phyloP scores from a whole-genome alignment of 345 rosid genomes.

The Clarkia xantiana region DNA sequence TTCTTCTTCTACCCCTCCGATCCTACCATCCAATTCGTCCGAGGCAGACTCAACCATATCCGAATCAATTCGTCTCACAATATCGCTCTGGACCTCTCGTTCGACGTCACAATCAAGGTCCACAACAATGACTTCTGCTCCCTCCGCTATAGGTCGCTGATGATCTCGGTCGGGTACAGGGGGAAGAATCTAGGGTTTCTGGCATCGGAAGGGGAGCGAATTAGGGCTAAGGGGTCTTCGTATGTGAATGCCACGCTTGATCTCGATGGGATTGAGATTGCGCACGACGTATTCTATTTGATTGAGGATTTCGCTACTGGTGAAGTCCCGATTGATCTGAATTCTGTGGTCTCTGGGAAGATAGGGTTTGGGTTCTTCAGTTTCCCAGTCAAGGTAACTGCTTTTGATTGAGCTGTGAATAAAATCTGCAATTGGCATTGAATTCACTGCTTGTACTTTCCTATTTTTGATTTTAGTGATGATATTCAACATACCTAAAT shows the following conservation, averaged over 20 bases:
- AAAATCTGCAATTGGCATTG: neutral
- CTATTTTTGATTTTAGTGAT: neutral
- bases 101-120: slow-evolving; percentile 46
- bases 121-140: slow-evolving; percentile 55
- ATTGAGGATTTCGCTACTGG: slow-evolving; percentile 58
- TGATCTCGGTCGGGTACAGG: slow-evolving; percentile 59
- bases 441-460: neutral
- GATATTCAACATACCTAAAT: neutral
- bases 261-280: slow-evolving; percentile 52
- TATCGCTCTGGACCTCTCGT: slow-evolving; percentile 54
- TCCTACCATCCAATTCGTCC: slow-evolving; percentile 34
- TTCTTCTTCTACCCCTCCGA: slow-evolving; percentile 69
- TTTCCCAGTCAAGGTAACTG: slow-evolving; percentile 51
- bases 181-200: slow-evolving; percentile 66
- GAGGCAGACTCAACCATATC: slow-evolving; percentile 47
- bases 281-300: slow-evolving; percentile 63
- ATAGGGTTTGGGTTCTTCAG: slow-evolving; percentile 44
- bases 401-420: neutral
- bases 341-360: slow-evolving; percentile 37
- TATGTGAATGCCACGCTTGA: slow-evolving; percentile 65
- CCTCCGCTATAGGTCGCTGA: slow-evolving; percentile 40
- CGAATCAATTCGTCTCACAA: slow-evolving; percentile 27
- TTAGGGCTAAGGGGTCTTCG: slow-evolving; percentile 52
- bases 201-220: slow-evolving; percentile 34
- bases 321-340: slow-evolving; percentile 52